Evolutionary conservation across 2,329 filamentous ascomycete genomes (phyloP), one percentile per base, ranked within the genome.

Genomic region (Xylaria sp.): DNA sequence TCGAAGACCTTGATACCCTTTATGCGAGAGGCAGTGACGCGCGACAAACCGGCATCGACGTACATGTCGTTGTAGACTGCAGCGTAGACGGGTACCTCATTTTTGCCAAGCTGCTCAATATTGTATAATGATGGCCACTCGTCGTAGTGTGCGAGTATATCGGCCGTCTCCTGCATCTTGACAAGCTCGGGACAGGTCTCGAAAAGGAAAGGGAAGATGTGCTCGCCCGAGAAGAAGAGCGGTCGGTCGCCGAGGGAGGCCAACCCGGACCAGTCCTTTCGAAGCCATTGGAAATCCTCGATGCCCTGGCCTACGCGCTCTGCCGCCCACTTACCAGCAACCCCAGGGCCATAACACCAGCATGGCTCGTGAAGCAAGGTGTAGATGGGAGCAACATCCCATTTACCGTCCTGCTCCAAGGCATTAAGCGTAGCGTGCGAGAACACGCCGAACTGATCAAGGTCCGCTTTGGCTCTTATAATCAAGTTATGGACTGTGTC

Each of bases 41-140:
- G 86, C 9, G 92, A 91, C 64, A 94, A 82, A 7, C 89, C 88
- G 74, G 88, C 92, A 76, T 97, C 92, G 37, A 98, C 94, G 76
- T 97, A 98, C 92, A 98, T 96, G 78, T 97, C 94, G 71, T 97
- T 91, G 74, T 92, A 98, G 1, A 89, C 91, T 0, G 92, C 93
- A 1, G 94, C 92, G 76, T 96, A 98, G 0, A 97, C 89, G 0
- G 95, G 94, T 0, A 98, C 93, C 68, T 90, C 85, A 76, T 98
- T 98, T 75, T 86, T 87, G 20, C 85, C 86, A 57, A 98, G 84
- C 79, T 92, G 91, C 63, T 88, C 87, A 70, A 89, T 84, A 76
- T 97, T 89, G 78, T 97, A 98, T 4, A 98, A 84, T 0, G 84
- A 82, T 1, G 91, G 88, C 94, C 95, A 98, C 70, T 90, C 86